These are phyloP conservation scores for Fusarium tupiense DNA, from an alignment of 2,329 filamentous ascomycete genomes.

Conservation along the genomic window DNA sequence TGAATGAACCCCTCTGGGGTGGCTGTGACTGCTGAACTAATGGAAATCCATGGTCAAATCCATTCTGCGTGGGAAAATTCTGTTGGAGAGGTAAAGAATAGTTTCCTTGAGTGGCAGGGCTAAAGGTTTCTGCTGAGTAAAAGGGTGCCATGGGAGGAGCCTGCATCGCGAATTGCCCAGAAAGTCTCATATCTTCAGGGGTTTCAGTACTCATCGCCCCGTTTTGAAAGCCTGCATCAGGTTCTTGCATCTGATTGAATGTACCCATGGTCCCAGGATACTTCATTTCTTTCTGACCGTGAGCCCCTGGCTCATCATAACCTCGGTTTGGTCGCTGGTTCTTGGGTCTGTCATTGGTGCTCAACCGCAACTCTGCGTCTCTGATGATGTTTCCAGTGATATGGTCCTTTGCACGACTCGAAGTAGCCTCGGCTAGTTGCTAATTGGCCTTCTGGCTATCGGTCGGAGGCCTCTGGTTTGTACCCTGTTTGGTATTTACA, in stretches of 20 bases:
- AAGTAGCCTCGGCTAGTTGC: slow-evolving; percentile 30
- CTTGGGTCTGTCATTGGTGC: slow-evolving; percentile 2
- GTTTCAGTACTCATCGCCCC: background rate
- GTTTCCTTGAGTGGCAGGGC: background rate
- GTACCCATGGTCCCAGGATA: background rate
- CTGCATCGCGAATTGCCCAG: background rate
- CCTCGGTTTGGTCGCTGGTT: slow-evolving; percentile 3
- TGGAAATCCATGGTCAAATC: slow-evolving; percentile 8
- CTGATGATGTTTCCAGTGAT: slow-evolving; percentile 1
- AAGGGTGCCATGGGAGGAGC: slow-evolving; percentile 5
- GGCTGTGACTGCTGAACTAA: slow-evolving; percentile 1
- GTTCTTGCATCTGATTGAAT: background rate
- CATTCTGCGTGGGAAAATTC: background rate
- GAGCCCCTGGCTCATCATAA: background rate
- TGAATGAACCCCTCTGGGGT: background rate
- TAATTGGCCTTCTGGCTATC: slow-evolving; percentile 34
- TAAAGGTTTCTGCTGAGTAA: background rate
- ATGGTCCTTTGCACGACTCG: slow-evolving; percentile 1
- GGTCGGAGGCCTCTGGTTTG: slow-evolving; percentile 1
- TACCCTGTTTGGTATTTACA: background rate
- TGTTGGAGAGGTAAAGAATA: background rate
- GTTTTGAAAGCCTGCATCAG: background rate
- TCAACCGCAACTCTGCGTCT: background rate
- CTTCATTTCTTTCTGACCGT: background rate
- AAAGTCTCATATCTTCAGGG: background rate